Evolutionary conservation across 176 grass and related monocot genomes (phyloP).

Genomic region (Ensete glaucum): DNA sequence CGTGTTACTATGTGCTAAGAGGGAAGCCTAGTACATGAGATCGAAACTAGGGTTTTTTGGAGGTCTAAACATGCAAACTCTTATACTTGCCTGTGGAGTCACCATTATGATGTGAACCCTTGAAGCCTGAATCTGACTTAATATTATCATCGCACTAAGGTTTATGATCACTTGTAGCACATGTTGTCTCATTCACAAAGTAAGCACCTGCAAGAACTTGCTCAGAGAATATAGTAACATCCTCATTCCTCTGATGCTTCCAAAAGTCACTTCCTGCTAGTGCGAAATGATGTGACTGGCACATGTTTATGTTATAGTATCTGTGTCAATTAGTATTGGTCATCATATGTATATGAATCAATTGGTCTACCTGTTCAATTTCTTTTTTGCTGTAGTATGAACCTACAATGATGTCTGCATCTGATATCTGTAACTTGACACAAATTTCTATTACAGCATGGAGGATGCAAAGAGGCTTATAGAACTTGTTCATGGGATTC

Average conservation of each 20-base stretch:
- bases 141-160: neutral
- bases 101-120: neutral
- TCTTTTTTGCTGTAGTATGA: neutral
- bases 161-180: neutral
- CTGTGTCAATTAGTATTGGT: too few species aligned
- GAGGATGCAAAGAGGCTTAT: conserved; percentile 82
- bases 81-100: neutral
- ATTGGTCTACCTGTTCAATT: neutral
- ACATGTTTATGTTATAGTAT: neutral
- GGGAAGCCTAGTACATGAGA: neutral
- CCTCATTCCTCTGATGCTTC: too few species aligned
- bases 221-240: too few species aligned
- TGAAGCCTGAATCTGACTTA: neutral
- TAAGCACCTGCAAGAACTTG: too few species aligned
- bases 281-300: too few species aligned
- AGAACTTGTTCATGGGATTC: conserved; percentile 57
- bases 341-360: too few species aligned
- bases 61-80: neutral
- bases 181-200: neutral
- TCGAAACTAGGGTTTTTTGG: neutral
- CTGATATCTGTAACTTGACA: neutral
- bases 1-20: neutral
- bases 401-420: neutral
- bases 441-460: conserved; percentile 26
- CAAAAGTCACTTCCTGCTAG: too few species aligned